phyloP scores from a whole-genome alignment of 768 basidiomycete genomes.

The Amanita pseudoporphyria region DNA sequence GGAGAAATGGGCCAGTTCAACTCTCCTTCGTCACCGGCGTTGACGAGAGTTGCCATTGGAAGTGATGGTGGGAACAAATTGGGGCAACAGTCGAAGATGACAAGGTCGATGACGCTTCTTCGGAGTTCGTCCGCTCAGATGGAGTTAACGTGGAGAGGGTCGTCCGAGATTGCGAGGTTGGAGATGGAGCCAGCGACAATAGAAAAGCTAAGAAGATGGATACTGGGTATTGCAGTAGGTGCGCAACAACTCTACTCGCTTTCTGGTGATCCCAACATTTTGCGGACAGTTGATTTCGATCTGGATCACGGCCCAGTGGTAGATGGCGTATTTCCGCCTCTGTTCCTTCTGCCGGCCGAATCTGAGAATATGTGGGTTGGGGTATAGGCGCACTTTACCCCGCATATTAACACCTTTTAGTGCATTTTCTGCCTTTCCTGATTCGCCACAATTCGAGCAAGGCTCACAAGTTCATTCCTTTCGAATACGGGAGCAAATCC shows the following conservation, averaged over 20 bases:
- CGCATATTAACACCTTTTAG: slow-evolving; percentile 29
- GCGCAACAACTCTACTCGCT: slow-evolving; percentile 12
- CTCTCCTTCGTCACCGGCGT: slow-evolving; percentile 17
- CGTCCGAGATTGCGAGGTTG: slow-evolving; percentile 30
- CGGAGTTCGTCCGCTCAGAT: slow-evolving; percentile 23
- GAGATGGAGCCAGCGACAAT: slow-evolving; percentile 38
- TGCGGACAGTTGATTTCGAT: slow-evolving; percentile 69
- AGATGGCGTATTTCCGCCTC: slow-evolving; percentile 56
- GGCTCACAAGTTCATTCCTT: slow-evolving; percentile 83
- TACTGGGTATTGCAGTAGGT: slow-evolving; percentile 59
- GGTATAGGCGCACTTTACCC: not conserved
- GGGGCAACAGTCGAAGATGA: slow-evolving; percentile 15
- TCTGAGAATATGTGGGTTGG: slow-evolving; percentile 68
- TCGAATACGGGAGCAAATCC: slow-evolving; percentile 53
- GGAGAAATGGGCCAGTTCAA: not conserved
- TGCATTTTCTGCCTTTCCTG: slow-evolving; percentile 89
- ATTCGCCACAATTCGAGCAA: slow-evolving; percentile 78
- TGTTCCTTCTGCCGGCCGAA: slow-evolving; percentile 56
- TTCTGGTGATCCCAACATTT: not conserved
- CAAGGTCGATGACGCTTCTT: slow-evolving; percentile 40
- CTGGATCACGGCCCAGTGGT: slow-evolving; percentile 79
- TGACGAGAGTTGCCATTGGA: slow-evolving; percentile 10
- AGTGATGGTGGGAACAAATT: slow-evolving; percentile 14
- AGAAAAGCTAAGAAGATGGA: slow-evolving; percentile 52
- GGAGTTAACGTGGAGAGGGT: slow-evolving; percentile 11